Evolutionary conservation across 176 grass and related monocot genomes (phyloP).

Genomic region (Pontederia crassipes): DNA sequence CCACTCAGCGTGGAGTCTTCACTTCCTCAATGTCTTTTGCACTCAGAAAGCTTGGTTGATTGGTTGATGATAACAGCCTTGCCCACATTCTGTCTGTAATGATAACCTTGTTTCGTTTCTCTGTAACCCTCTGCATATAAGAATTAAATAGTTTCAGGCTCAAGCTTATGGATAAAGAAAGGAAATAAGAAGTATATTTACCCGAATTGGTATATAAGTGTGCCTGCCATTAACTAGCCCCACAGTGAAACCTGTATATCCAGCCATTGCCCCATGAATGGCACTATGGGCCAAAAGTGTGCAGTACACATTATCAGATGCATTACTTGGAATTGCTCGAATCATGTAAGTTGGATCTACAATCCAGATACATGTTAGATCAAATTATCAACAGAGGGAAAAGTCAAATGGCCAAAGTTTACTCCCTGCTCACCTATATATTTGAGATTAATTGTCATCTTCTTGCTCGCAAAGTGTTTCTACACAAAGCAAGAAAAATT

Average conservation of each 20-base stretch:
- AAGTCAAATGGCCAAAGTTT: background rate
- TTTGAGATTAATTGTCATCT: slow-evolving; percentile 13
- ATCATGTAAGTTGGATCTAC: slow-evolving; percentile 16
- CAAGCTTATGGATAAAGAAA: too few relatives aligned
- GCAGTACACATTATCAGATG: slow-evolving; percentile 11
- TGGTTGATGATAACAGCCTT: slow-evolving; percentile 12
- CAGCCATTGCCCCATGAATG: slow-evolving; percentile 14
- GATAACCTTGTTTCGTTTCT: slow-evolving; percentile 11
- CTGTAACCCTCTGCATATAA: slow-evolving; percentile 3
- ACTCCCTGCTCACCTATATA: background rate
- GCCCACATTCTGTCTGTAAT: slow-evolving; percentile 20
- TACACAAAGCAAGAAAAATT: background rate
- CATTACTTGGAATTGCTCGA: slow-evolving; percentile 11
- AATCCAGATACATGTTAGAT: background rate
- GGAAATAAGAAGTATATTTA: background rate
- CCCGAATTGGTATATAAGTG: slow-evolving; percentile 9
- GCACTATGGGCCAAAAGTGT: slow-evolving; percentile 12
- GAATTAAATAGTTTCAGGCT: too few relatives aligned
- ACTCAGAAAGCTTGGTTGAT: slow-evolving; percentile 16
- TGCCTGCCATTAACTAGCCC: slow-evolving; percentile 12
- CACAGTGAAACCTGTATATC: slow-evolving; percentile 11
- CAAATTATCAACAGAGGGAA: background rate
- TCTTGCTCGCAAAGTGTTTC: slow-evolving; percentile 7
- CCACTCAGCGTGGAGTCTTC: background rate
- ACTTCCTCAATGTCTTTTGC: slow-evolving; percentile 7